Base-by-base conservation (phyloP, 306 rosid genomes). In the Quercus agrifolia region DNA sequence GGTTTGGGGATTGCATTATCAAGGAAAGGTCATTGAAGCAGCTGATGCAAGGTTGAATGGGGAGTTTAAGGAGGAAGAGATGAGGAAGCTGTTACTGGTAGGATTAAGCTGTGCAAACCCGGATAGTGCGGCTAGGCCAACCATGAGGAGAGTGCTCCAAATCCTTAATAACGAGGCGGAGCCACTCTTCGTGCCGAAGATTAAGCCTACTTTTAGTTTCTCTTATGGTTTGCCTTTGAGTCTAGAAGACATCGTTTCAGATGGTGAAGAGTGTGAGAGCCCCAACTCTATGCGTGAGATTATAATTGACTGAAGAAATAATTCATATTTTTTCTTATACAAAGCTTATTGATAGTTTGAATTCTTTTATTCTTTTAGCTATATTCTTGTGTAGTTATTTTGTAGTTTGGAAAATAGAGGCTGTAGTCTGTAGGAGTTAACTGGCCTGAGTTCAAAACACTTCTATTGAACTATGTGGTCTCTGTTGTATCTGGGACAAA, bases 201-300 rank as follows among this genome's bases (percentile, higher is more conserved):
- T 52, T 46, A 89, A 89, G 73, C 90, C 92, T 1, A 83, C 85
- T 63, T 74, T 89, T 49, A 75, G 82, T 28, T 89, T 89, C 80
- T 89, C 90, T n/a, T 79, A 75, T 57, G 83, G 81, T 59, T 63
- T 89, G 77, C 73, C 89, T 56, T 59, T 86, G 61, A 83, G 82
- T 2, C 70, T 92, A 69, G 87, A 89, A 83, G 97, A 92, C 81
- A 87, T 92, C 70, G 90, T 90, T 82, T 80, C 88, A 20, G 97
- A 90, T 70, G 78, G 77, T 71, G 93, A 86, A 73, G 84, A 76
- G 63, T 70, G 77, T 44, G 56, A 72, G 46, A 25, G 56, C 44
- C 63, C 79, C 38, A 61, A 72, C 58, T 57, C 77, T 71, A 6
- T 76, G 49, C 81, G 89, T 83, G 80, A 90, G 83, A 81, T 85